These are phyloP conservation scores for Termitomyces sp. DNA, from an alignment of 768 basidiomycete genomes.

Conservation along the genomic window DNA sequence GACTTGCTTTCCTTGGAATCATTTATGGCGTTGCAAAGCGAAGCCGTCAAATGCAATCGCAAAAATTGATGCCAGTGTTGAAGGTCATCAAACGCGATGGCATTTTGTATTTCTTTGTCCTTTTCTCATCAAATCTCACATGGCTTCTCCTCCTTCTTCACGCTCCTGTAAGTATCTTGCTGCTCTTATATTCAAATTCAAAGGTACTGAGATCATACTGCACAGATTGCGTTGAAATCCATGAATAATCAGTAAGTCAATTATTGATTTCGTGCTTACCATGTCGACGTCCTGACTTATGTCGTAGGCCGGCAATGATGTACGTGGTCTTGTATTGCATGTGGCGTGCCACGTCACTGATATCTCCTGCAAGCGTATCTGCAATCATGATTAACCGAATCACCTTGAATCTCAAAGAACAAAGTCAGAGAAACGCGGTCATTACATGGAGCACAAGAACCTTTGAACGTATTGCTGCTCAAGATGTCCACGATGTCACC, in stretches of 20 bases:
- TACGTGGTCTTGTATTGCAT: background rate
- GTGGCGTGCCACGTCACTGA: background rate
- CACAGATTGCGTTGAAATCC: slow-evolving; percentile 3
- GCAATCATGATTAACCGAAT: slow-evolving; percentile 18
- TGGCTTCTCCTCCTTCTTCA: slow-evolving; percentile 15
- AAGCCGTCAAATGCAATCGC: background rate
- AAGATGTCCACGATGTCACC: too few species aligned
- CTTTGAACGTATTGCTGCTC: background rate
- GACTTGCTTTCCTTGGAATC: slow-evolving; percentile 13
- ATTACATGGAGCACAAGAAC: slow-evolving; percentile 11
- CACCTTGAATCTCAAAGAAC: slow-evolving; percentile 15
- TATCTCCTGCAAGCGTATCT: slow-evolving; percentile 4
- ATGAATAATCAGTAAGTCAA: slow-evolving; percentile 5
- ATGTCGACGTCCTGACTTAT: background rate
- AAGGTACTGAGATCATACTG: background rate
- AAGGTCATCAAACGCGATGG: slow-evolving; percentile 15
- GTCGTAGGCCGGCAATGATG: slow-evolving; percentile 5
- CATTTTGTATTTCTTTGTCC: slow-evolving; percentile 16
- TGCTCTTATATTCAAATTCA: background rate
- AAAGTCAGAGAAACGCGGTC: background rate
- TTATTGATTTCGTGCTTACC: background rate
- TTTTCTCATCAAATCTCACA: slow-evolving; percentile 17
- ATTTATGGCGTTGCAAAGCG: background rate
- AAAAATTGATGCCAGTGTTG: background rate
- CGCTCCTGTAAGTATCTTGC: slow-evolving; percentile 8